Evolutionary conservation across 306 rosid species (phyloP).

Genomic region (Myrica gale): DNA sequence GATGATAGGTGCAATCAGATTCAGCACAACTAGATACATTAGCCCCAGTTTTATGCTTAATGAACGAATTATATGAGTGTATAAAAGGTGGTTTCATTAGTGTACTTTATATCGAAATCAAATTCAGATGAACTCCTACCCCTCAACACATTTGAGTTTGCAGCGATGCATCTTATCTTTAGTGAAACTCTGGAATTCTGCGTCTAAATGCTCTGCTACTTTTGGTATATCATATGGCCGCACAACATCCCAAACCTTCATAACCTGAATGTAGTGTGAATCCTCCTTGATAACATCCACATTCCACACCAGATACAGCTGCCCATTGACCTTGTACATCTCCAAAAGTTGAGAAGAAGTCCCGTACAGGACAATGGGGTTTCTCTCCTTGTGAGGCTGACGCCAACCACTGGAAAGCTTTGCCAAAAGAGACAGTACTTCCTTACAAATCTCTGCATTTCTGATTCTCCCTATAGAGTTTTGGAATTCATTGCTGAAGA

Average conservation of each 20-base stretch:
- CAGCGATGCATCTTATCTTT: slow-evolving; percentile 38
- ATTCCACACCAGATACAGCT: slow-evolving; percentile 48
- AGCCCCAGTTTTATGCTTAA: not conserved
- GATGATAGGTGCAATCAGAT: not conserved
- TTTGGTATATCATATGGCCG: slow-evolving; percentile 30
- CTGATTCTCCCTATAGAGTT: slow-evolving; percentile 31
- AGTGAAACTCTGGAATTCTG: slow-evolving; percentile 27
- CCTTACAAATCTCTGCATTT: slow-evolving; percentile 27
- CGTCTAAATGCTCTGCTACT: slow-evolving; percentile 31
- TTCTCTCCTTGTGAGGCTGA: slow-evolving; percentile 25
- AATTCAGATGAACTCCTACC: slow-evolving; percentile 28
- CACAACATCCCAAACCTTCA: slow-evolving; percentile 52
- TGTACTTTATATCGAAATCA: not conserved
- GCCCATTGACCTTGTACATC: slow-evolving; percentile 39
- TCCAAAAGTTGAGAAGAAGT: slow-evolving; percentile 37
- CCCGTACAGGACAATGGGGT: slow-evolving; percentile 13
- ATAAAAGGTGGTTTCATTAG: not conserved
- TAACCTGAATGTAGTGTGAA: slow-evolving; percentile 34
- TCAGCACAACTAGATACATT: not conserved
- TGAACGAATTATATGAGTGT: not conserved
- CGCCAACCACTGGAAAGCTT: slow-evolving; percentile 60
- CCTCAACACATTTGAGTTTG: slow-evolving; percentile 25
- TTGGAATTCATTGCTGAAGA: slow-evolving; percentile 29
- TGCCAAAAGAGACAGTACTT: slow-evolving; percentile 36
- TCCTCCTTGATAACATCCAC: slow-evolving; percentile 40